Evolutionary conservation across 1,284 basidiomycete genomes (phyloP).

Genomic region (Papiliotrema nemorosa): DNA sequence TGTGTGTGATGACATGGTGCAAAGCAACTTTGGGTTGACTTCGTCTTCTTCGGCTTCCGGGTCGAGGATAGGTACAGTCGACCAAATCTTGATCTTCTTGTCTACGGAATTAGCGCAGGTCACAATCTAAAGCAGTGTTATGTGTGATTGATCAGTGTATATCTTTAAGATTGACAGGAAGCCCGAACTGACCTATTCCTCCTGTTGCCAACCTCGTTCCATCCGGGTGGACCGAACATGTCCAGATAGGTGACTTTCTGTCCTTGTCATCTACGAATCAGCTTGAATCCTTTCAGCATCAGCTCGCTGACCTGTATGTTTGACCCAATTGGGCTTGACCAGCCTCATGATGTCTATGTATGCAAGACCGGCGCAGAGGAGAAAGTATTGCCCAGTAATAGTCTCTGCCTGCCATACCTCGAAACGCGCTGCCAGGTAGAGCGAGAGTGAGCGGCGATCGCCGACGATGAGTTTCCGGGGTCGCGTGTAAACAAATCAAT

Average conservation of each 20-base stretch:
- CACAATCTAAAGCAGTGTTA: no score
- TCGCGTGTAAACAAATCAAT: no score
- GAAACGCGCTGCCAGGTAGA: no score
- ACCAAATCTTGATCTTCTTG: slow-evolving; percentile 96
- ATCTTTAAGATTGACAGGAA: not conserved
- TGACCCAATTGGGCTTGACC: slow-evolving; percentile 49
- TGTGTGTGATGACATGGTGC: slow-evolving; percentile 88
- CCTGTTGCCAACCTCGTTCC: slow-evolving; percentile 93
- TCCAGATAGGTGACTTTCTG: slow-evolving; percentile 84
- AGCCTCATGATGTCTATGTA: slow-evolving; percentile 39
- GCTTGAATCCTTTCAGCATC: not conserved
- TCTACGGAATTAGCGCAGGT: slow-evolving; percentile 52
- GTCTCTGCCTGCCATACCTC: no score
- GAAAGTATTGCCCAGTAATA: no score
- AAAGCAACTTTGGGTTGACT: slow-evolving; percentile 77
- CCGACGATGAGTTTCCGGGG: no score
- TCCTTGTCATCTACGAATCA: slow-evolving; percentile 49
- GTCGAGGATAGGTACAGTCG: slow-evolving; percentile 85
- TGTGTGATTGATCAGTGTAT: not conserved
- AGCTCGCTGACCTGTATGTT: slow-evolving; percentile 30
- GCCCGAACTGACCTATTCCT: slow-evolving; percentile 59
- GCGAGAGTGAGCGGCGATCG: no score
- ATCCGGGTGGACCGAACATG: slow-evolving; percentile 90
- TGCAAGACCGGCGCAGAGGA: no score
- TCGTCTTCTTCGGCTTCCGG: slow-evolving; percentile 67